These are phyloP conservation scores for Termitomyces sp. DNA, from an alignment of 768 basidiomycete species.

Conservation along the genomic window DNA sequence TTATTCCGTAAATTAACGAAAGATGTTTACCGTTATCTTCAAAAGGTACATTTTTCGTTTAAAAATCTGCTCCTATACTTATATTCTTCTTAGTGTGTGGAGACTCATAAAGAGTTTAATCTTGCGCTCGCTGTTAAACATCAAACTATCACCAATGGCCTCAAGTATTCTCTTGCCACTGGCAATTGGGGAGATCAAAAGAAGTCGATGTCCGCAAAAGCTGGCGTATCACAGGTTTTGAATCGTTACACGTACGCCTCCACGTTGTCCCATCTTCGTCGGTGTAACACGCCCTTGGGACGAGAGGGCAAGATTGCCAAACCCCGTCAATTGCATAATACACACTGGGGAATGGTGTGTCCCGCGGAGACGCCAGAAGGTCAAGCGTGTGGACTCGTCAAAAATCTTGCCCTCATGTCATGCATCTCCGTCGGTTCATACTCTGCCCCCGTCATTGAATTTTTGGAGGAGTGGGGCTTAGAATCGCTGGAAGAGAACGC, in stretches of 20 bases:
- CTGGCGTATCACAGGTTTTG: slow-evolving; percentile 97
- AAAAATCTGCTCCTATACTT: slow-evolving; percentile 13
- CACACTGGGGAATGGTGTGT: slow-evolving; percentile 99
- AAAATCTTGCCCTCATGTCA: slow-evolving; percentile 96
- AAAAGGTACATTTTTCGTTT: slow-evolving; percentile 63
- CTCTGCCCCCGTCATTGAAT: slow-evolving; percentile 95
- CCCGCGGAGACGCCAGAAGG: slow-evolving; percentile 99
- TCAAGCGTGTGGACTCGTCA: slow-evolving; percentile 98
- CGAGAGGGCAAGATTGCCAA: slow-evolving; percentile 99
- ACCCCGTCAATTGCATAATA: slow-evolving; percentile 98
- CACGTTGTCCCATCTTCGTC: slow-evolving; percentile 94
- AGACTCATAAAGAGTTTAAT: slow-evolving; percentile 93
- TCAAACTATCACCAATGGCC: slow-evolving; percentile 95
- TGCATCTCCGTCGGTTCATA: slow-evolving; percentile 98
- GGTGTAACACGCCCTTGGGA: slow-evolving; percentile 96
- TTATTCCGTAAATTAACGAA: slow-evolving; percentile 95
- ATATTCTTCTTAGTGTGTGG: slow-evolving; percentile 71
- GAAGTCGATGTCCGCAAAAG: slow-evolving; percentile 96
- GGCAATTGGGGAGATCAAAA: slow-evolving; percentile 99
- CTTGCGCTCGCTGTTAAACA: slow-evolving; percentile 91
- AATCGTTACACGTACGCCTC: slow-evolving; percentile 99
- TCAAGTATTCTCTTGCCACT: slow-evolving; percentile 96
- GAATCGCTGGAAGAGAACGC: slow-evolving; percentile 95
- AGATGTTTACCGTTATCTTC: slow-evolving; percentile 95
- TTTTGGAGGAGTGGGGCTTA: slow-evolving; percentile 97